These are phyloP conservation scores for Epichloe sibirici DNA, from an alignment of 2,329 filamentous ascomycete genomes.

Conservation along the genomic window DNA sequence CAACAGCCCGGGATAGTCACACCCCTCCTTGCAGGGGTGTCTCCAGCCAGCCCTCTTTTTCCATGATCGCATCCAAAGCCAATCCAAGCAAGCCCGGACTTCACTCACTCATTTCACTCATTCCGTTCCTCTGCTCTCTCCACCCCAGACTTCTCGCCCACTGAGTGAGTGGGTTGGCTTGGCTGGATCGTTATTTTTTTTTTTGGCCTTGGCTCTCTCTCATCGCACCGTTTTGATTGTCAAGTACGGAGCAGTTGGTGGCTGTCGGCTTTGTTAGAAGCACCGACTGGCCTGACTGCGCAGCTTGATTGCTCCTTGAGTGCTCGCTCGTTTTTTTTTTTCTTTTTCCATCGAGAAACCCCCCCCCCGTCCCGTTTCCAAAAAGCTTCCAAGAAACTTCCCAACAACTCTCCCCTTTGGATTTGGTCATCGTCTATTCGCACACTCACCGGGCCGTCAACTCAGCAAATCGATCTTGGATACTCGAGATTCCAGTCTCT, in stretches of 20 bases:
- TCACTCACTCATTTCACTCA: not conserved
- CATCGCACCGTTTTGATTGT: not conserved
- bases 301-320: not conserved
- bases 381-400: no score
- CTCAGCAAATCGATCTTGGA: not conserved
- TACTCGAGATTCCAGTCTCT: not conserved
- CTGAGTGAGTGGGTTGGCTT: not conserved
- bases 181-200: not conserved
- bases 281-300: not conserved
- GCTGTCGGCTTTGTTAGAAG: constrained; percentile 4
- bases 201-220: constrained; percentile 1
- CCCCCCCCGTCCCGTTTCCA: not conserved
- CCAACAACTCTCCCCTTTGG: not conserved
- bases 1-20: not conserved
- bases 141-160: constrained; percentile 1
- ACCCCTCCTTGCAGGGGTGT: not conserved
- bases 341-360: not conserved
- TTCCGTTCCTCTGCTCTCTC: constrained; percentile 7
- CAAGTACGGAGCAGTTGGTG: not conserved
- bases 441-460: not conserved
- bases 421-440: not conserved
- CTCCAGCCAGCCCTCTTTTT: not conserved
- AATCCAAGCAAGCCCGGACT: not conserved
- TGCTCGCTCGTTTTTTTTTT: not conserved
- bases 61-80: not conserved